phyloP scores from a whole-genome alignment of 495 filamentous ascomycete genomes.

The Podospora anserina region DNA sequence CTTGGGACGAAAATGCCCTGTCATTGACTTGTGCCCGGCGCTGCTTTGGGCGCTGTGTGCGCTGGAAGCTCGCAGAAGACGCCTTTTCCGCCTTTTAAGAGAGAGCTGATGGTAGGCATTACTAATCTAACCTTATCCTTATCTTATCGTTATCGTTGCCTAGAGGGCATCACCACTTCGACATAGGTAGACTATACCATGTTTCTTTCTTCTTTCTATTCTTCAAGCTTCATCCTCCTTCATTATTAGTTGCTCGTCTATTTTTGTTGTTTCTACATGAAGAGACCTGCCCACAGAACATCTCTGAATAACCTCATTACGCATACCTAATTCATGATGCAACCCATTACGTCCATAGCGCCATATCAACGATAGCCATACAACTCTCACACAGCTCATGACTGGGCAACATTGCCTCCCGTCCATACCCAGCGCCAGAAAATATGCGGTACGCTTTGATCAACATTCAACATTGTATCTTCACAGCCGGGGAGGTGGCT shows the following conservation, averaged over 20 bases:
- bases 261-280: background rate
- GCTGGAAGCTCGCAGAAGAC: background rate
- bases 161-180: background rate
- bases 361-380: background rate
- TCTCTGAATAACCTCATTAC: background rate
- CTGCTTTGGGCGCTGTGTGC: background rate
- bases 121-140: background rate
- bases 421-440: background rate
- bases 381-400: background rate
- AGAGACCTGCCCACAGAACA: background rate
- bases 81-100: background rate
- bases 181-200: background rate
- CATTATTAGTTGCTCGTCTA: background rate
- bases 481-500: conserved; percentile 9
- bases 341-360: conserved; percentile 1
- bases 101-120: background rate
- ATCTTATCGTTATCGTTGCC: conserved; percentile 7
- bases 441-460: background rate
- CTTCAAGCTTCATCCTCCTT: background rate
- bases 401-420: background rate
- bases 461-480: conserved; percentile 6
- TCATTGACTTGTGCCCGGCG: background rate
- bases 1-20: background rate
- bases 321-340: background rate
- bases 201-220: background rate